Base-by-base conservation (phyloP, 257 asterid genomes). In the Pogostemon cablin region DNA sequence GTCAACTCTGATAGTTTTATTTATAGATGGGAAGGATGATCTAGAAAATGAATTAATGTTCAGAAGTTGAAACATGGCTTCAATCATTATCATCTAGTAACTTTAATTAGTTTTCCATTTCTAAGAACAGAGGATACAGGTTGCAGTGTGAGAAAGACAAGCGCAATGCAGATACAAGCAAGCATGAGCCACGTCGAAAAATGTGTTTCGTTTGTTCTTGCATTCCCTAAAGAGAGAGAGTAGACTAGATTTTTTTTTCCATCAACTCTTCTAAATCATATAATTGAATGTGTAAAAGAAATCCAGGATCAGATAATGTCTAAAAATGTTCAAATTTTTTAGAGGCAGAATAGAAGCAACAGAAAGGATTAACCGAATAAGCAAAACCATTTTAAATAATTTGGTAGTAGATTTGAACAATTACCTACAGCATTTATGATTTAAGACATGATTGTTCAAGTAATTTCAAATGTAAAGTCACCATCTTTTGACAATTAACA, bases 341-440 rank as follows among this genome's bases (percentile, higher is more conserved):
- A 46, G 9, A 65, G 53, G 69, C 68, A 54, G 44, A 72, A 59
- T 47, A 59, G 53, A 52, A 76, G 43, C 42, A 55, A 63, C 39
- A 56, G 57, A 63, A 35, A 60, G 38, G 55, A 58, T 25, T 4
- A 58, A 66, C 48, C 6, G 38, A 46, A 65, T n/a, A 8, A 25
- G 53, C 56, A 38, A 47, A 42, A 47, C 59, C 56, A 5, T 39
- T 40, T 34, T 12, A 12, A 70, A 48, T 10, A 15, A 10, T 43
- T 42, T 6, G 11, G 56, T 9, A 2, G 37, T 55, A 55, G 43
- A 44, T 49, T 32, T 50, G 2, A 8, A 69, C 20, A 9, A 76
- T 9, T 62, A 54, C 9, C 59, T 12, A 49, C 4, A 25, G 43
- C 11, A 32, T 53, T 57, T 34, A 47, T 72, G 8, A 72, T 47